These are phyloP conservation scores for Zymoseptoria crescenta DNA, from an alignment of 2,329 filamentous ascomycete species.

Conservation along the genomic window DNA sequence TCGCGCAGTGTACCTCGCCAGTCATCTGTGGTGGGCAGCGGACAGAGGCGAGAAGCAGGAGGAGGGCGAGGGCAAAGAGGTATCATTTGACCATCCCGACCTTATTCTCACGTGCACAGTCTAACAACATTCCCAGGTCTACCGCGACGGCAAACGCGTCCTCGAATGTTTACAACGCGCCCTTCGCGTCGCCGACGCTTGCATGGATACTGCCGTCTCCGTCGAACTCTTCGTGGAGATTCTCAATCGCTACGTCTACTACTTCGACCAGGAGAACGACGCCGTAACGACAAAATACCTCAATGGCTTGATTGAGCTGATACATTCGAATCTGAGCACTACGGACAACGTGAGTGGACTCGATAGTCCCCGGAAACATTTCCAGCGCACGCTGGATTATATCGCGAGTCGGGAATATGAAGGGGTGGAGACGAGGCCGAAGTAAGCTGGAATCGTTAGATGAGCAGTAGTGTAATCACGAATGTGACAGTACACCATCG, in stretches of 20 bases:
- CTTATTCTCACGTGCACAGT: background rate
- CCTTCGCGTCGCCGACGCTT: conserved; percentile 91
- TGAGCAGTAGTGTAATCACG: background rate
- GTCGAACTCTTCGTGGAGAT: conserved; percentile 99
- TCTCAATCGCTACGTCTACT: conserved; percentile 95
- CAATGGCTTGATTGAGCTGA: conserved; percentile 94
- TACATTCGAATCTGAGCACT: conserved; percentile 87
- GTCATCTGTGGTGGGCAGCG: conserved; percentile 96
- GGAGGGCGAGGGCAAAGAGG: conserved; percentile 23
- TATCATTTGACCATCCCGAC: conserved; percentile 5
- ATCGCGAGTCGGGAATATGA: conserved; percentile 89
- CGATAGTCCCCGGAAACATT: conserved; percentile 87
- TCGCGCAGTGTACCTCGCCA: conserved; percentile 89
- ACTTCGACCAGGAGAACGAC: conserved; percentile 98
- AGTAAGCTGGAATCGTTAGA: conserved; percentile 21
- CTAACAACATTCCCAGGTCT: conserved; percentile 52
- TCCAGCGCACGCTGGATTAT: conserved; percentile 88
- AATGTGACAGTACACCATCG: background rate
- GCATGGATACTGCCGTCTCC: conserved; percentile 96
- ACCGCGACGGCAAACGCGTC: conserved; percentile 94
- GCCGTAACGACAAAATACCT: conserved; percentile 97
- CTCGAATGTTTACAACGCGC: conserved; percentile 93
- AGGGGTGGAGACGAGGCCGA: conserved; percentile 67
- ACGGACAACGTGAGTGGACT: conserved; percentile 76
- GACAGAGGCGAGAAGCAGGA: conserved; percentile 73